A percentile compares a stretch with the other conserved stretches of the same genome.
Conservation (phyloP, 179 eudicot genomes). For the Camellia oleifera region DNA sequence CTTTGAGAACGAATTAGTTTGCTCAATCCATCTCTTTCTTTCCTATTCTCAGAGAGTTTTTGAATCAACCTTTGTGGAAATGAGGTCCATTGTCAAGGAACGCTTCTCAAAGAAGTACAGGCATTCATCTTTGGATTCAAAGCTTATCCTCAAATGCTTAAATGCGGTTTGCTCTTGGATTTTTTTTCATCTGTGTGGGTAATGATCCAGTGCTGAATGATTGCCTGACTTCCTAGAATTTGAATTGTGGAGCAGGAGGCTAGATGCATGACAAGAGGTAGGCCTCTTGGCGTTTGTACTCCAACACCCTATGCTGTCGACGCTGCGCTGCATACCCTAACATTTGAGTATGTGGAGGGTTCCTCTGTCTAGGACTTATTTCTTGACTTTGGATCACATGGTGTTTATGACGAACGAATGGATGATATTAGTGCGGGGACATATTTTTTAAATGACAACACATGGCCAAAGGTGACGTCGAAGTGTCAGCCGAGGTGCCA, state of each 20-base stretch:
- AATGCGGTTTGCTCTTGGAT: conserved; percentile 61
- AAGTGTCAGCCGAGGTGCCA: no score
- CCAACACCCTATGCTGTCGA: conserved; percentile 83
- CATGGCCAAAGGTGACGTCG: no score
- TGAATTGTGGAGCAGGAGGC: conserved; percentile 62
- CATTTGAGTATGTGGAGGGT: conserved; percentile 80
- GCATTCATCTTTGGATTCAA: conserved; percentile 81
- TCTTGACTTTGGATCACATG: conserved; percentile 64
- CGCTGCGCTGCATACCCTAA: conserved; percentile 49
- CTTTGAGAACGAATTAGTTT: no score
- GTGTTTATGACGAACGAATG: conserved; percentile 60
- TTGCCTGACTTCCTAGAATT: conserved; percentile 6
- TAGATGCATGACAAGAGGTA: conserved; percentile 91
- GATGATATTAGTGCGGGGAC: conserved; percentile 50
- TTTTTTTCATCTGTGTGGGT: background rate
- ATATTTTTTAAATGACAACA: no score
- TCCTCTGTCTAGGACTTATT: conserved; percentile 74
- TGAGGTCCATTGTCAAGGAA: conserved; percentile 76
- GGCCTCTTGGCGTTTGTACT: conserved; percentile 81
- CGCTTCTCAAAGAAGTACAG: conserved; percentile 95
- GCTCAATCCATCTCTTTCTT: background rate
- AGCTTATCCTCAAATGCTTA: conserved; percentile 80
- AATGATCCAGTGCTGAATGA: background rate
- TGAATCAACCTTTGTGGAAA: conserved; percentile 73
- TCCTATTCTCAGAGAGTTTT: conserved; percentile 57